Evolutionary conservation across 164 flowering plant genomes (phyloP), one percentile per base, ranked within the genome.

Genomic region (Annona cherimola): DNA sequence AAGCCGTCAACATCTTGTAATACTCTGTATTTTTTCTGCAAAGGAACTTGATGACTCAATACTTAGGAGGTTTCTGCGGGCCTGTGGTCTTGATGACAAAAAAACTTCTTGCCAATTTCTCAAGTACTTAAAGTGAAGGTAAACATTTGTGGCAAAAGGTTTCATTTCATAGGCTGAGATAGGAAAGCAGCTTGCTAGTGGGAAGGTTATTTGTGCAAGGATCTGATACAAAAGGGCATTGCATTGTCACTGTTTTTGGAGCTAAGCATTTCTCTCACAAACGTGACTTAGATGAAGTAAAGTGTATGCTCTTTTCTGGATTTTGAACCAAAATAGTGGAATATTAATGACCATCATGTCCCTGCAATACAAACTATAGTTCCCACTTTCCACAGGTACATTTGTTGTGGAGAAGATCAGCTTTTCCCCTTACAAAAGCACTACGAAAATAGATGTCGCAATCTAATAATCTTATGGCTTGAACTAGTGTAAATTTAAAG

Each of bases 1-100:
- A 7, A 3, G 6, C 11, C 57, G 6, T 14, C 14, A 50, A 50
- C 7, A 7, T 61, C 19, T 61, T 18, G 19, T 18, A 4, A 14
- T n/a, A n/a, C 63, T 61, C 4, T 18, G 1, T 61, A 4, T 61
- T 2, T 61, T 2, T 26, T 42, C n/a, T 66, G 68, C 71, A 76
- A 82, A 93, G 94, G 88, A 87, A n/a, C 81, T 82, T 46, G 97
- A 90, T 76, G 89, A 87, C 78, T 43, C 77, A 76, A 86, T 80
- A 75, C 45, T 94, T 2, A 80, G 95, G 78, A 92, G 98, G 55
- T 94, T 94, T 74, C 80, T 94, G 19, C 86, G 92, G n/a, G 97
- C 96, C 12, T 96, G 97, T 3, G 88, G 87, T 69, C 77, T 83
- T 12, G 87, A 92, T 68, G 64, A 86, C 8, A 89, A 88, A 69